These are phyloP conservation scores for Inosperma sp. DNA, from an alignment of 768 basidiomycete genomes.

Conservation along the genomic window DNA sequence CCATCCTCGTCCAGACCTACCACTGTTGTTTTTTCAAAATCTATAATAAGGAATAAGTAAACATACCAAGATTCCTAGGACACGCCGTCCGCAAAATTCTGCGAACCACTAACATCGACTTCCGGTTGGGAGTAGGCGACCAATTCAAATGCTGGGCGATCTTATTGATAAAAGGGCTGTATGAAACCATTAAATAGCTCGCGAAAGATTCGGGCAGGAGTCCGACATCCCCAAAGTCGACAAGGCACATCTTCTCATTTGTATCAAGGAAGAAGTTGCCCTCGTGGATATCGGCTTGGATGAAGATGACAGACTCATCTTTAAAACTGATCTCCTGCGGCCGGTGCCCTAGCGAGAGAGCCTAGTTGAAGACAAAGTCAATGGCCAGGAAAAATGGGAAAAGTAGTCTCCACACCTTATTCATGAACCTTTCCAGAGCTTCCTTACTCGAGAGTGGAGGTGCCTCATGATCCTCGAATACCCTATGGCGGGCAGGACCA, in stretches of 20 bases:
- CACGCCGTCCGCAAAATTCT: no score
- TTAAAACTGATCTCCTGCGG: constrained; percentile 12
- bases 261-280: constrained; percentile 28
- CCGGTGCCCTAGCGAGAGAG: constrained; percentile 3
- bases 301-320: constrained; percentile 25
- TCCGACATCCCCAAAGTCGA: constrained; percentile 25
- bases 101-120: no score
- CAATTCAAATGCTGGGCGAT: not conserved
- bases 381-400: constrained; percentile 9
- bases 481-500: constrained; percentile 7
- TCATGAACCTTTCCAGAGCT: constrained; percentile 9
- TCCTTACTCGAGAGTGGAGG: constrained; percentile 11
- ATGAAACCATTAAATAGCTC: constrained; percentile 1
- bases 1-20: no score
- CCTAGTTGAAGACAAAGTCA: constrained; percentile 11
- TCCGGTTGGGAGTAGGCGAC: no score
- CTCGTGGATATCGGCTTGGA: constrained; percentile 27
- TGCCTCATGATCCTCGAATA: constrained; percentile 12
- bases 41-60: no score
- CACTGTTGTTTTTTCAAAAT: no score
- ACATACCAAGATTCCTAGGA: no score
- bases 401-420: constrained; percentile 14
- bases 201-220: constrained; percentile 24
- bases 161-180: not conserved
- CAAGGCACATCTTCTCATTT: constrained; percentile 20